phyloP scores from a whole-genome alignment of 805 yeast genomes.

The Nadsonia fulvescens region DNA sequence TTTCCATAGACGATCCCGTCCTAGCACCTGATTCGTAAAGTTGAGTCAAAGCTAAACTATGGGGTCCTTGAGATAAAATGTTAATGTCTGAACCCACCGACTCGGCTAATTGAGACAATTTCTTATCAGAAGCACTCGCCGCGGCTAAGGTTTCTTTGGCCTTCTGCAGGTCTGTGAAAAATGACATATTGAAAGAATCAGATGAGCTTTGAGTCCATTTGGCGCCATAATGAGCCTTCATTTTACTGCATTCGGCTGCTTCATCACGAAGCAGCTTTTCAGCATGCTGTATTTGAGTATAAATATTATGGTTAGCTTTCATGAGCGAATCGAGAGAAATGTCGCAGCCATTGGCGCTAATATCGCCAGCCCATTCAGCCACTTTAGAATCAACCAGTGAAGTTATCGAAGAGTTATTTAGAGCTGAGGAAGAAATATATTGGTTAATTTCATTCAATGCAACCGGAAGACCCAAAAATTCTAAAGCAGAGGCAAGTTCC shows the following conservation, averaged over 20 bases:
- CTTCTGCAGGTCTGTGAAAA: slow-evolving; percentile 14
- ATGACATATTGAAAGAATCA: slow-evolving; percentile 14
- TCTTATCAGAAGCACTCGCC: slow-evolving; percentile 32
- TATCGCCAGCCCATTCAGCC: no score
- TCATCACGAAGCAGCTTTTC: slow-evolving; percentile 16
- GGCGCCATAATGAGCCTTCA: slow-evolving; percentile 21
- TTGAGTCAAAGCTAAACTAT: slow-evolving; percentile 24
- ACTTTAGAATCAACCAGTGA: no score
- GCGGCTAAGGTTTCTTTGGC: slow-evolving; percentile 19
- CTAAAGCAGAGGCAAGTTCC: slow-evolving; percentile 63
- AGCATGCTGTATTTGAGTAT: slow-evolving; percentile 15
- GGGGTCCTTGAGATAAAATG: slow-evolving; percentile 27
- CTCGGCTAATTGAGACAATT: slow-evolving; percentile 33
- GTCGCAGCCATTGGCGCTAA: no score
- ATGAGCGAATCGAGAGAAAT: slow-evolving; percentile 19
- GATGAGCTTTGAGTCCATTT: slow-evolving; percentile 24
- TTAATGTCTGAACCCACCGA: slow-evolving; percentile 25
- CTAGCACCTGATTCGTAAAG: no score
- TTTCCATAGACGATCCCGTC: no score
- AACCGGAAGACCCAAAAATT: slow-evolving; percentile 58
- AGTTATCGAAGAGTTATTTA: no score
- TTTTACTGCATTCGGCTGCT: slow-evolving; percentile 18
- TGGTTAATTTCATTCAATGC: slow-evolving; percentile 22
- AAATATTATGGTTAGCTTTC: slow-evolving; percentile 12
- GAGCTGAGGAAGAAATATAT: slow-evolving; percentile 13